Conservation (phyloP, 1,284 basidiomycete genomes). For the Moniliophthora roreri region DNA sequence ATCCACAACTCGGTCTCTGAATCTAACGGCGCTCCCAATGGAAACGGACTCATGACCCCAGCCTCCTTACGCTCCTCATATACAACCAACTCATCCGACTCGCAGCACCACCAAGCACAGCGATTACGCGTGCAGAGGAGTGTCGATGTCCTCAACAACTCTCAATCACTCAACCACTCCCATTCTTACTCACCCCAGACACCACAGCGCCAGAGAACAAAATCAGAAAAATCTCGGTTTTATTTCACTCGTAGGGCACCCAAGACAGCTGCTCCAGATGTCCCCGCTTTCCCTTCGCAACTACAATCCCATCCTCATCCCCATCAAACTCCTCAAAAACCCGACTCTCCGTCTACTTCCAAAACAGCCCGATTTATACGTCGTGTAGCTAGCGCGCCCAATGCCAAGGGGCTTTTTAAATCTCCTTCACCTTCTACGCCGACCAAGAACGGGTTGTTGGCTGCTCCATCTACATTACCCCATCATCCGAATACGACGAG, state of each 20-base stretch:
- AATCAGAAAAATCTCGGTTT: too few species aligned
- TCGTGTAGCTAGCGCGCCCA: slow-evolving; percentile 94
- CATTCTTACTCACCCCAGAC: too few species aligned
- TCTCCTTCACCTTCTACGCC: slow-evolving; percentile 41
- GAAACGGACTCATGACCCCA: background rate
- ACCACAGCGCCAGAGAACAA: too few species aligned
- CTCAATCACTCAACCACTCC: background rate
- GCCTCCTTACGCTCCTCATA: slow-evolving; percentile 10
- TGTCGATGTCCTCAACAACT: background rate
- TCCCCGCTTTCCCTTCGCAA: slow-evolving; percentile 8
- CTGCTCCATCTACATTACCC: slow-evolving; percentile 60
- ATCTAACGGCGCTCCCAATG: slow-evolving; percentile 11
- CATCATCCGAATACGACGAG: slow-evolving; percentile 56
- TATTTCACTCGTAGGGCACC: too few species aligned
- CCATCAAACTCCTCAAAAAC: slow-evolving; percentile 22
- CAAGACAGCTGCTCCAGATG: too few species aligned
- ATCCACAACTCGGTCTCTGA: slow-evolving; percentile 2
- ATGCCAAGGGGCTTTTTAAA: slow-evolving; percentile 88
- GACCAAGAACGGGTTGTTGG: slow-evolving; percentile 75
- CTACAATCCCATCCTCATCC: slow-evolving; percentile 7
- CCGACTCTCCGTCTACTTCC: slow-evolving; percentile 63
- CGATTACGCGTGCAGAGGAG: too few species aligned
- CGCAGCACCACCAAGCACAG: too few species aligned
- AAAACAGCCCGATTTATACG: slow-evolving; percentile 83
- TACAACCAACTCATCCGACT: background rate